Percentiles rank a stretch among this genome's conserved stretches.
These are phyloP conservation scores for Coniosporium tulheliwenetii DNA, from an alignment of 2,329 filamentous ascomycete genomes.

Conservation along the genomic window DNA sequence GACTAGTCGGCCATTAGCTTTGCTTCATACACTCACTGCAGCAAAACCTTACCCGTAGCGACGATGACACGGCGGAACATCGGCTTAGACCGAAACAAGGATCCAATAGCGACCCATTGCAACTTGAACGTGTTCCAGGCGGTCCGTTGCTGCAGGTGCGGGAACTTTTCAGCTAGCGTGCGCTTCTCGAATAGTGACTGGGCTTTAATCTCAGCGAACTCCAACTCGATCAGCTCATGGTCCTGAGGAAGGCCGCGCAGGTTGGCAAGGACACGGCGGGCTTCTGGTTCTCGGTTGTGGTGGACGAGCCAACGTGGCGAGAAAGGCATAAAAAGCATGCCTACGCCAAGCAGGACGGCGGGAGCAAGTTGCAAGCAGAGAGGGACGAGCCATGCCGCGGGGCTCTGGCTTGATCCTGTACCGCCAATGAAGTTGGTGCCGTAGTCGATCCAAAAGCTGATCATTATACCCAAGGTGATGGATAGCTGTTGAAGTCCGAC, in stretches of 20 bases:
- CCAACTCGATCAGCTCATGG: slow-evolving; percentile 55
- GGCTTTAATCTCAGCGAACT: slow-evolving; percentile 73
- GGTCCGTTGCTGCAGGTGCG: slow-evolving; percentile 44
- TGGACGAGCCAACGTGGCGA: slow-evolving; percentile 62
- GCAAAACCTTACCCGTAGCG: slow-evolving; percentile 40
- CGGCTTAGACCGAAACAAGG: slow-evolving; percentile 46
- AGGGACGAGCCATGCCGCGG: slow-evolving; percentile 60
- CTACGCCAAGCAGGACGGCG: slow-evolving; percentile 47
- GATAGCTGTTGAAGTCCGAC: slow-evolving; percentile 51
- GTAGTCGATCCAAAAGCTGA: slow-evolving; percentile 29
- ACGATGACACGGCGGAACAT: slow-evolving; percentile 54
- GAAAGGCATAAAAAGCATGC: slow-evolving; percentile 70
- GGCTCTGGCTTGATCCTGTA: slow-evolving; percentile 39
- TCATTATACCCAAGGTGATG: slow-evolving; percentile 39
- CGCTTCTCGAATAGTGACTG: slow-evolving; percentile 65
- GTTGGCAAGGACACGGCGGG: slow-evolving; percentile 43
- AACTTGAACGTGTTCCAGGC: slow-evolving; percentile 48
- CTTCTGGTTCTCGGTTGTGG: slow-evolving; percentile 53
- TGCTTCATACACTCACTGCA: slow-evolving; percentile 13
- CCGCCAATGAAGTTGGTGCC: slow-evolving; percentile 41
- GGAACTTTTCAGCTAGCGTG: slow-evolving; percentile 51
- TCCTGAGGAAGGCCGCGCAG: slow-evolving; percentile 46
- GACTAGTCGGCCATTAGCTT: slow-evolving; percentile 4
- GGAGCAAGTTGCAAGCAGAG: slow-evolving; percentile 57
- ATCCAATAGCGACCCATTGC: slow-evolving; percentile 51